Conservation (phyloP, 257 asterid species). For the Gynochthodes officinalis region DNA sequence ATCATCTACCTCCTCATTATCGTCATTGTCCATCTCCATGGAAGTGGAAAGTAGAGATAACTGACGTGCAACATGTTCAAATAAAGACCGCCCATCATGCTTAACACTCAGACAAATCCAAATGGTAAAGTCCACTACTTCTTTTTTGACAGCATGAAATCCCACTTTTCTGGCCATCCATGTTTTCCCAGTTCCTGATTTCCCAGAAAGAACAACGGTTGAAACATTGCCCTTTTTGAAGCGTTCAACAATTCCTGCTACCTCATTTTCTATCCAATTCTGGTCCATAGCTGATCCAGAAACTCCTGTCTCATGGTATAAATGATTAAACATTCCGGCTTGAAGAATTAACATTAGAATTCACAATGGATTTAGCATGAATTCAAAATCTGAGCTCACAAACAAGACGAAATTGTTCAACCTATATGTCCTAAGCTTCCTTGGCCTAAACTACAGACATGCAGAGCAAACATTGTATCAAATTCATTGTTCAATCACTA, state of each 20-base stretch:
- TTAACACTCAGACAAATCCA: constrained; percentile 14
- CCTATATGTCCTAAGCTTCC: not conserved
- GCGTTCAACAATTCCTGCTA: not conserved
- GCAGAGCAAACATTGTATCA: not conserved
- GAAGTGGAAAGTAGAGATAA: constrained; percentile 11
- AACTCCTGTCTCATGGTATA: not conserved
- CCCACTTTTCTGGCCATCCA: constrained; percentile 23
- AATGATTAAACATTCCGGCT: not conserved
- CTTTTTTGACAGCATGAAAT: constrained; percentile 10
- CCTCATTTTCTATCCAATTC: not conserved
- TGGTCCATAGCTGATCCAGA: constrained; percentile 7
- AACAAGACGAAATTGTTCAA: not conserved
- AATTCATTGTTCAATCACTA: not conserved
- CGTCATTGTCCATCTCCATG: constrained; percentile 10
- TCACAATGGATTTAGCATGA: not conserved
- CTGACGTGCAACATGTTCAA: constrained; percentile 6
- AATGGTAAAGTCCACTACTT: constrained; percentile 2
- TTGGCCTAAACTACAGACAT: not conserved
- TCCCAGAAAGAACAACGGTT: constrained; percentile 17
- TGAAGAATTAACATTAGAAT: not conserved
- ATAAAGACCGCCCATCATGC: not conserved
- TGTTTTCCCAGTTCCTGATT: constrained; percentile 24
- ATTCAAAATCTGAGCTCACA: not conserved
- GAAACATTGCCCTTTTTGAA: not conserved
- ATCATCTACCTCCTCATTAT: not conserved